Conservation (phyloP, 148 eudicot species). For the Vaccinium macrocarpon region DNA sequence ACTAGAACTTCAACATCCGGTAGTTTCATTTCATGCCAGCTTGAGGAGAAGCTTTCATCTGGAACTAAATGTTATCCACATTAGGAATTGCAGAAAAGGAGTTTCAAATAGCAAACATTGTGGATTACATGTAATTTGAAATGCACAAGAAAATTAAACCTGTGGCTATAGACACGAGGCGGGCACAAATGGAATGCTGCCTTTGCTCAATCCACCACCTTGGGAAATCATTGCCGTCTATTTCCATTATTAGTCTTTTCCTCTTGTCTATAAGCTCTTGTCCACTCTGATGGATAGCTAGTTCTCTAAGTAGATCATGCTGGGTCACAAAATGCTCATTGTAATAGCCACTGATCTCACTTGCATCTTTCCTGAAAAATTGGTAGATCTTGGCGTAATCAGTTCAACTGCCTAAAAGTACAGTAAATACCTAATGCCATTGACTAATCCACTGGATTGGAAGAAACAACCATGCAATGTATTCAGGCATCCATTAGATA, state of each 20-base stretch:
- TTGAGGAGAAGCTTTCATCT: constrained; percentile 25
- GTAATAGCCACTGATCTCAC: constrained; percentile 10
- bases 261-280: constrained; percentile 13
- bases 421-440: not conserved
- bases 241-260: constrained; percentile 18
- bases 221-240: constrained; percentile 20
- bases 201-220: not conserved
- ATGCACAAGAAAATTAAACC: constrained; percentile 5
- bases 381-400: not conserved
- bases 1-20: constrained; percentile 19
- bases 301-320: constrained; percentile 29
- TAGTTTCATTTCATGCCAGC: constrained; percentile 15
- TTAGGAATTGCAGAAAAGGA: not conserved
- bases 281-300: constrained; percentile 18
- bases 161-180: constrained; percentile 27
- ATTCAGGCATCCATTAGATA: not conserved
- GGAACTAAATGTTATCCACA: not conserved
- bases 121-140: not conserved
- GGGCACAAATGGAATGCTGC: constrained; percentile 12
- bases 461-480: not conserved
- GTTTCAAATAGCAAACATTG: not conserved
- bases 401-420: not conserved
- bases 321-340: constrained; percentile 21
- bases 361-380: constrained; percentile 15
- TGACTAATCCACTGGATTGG: not conserved